phyloP scores from a whole-genome alignment of 768 basidiomycete species.

The Rhodosporidiobolus odoratus region DNA sequence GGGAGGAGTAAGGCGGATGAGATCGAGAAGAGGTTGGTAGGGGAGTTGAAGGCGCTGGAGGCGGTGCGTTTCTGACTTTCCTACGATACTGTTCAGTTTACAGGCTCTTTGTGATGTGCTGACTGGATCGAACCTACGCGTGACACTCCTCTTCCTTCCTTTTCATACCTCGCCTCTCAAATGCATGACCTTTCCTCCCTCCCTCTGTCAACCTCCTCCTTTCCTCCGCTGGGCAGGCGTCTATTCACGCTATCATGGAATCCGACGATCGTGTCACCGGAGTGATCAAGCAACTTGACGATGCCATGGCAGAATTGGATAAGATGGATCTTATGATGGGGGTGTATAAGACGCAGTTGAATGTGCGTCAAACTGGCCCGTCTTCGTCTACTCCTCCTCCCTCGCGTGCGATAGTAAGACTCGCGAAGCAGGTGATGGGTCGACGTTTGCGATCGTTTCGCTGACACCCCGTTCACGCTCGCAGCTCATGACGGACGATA shows the following conservation, averaged over 20 bases:
- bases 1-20: slow-evolving; percentile 72
- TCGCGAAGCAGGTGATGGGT: slow-evolving; percentile 51
- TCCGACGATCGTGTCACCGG: slow-evolving; percentile 82
- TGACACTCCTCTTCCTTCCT: too few relatives aligned
- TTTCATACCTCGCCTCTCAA: too few relatives aligned
- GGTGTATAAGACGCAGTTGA: slow-evolving; percentile 92
- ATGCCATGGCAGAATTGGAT: slow-evolving; percentile 80
- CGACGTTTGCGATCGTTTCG: neutral
- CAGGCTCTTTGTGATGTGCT: too few relatives aligned
- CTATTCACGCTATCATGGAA: slow-evolving; percentile 94
- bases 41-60: slow-evolving; percentile 87
- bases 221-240: slow-evolving; percentile 58
- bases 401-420: too few relatives aligned
- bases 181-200: neutral
- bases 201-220: neutral
- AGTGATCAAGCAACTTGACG: slow-evolving; percentile 82
- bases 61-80: slow-evolving; percentile 57
- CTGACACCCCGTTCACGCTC: slow-evolving; percentile 64
- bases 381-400: neutral
- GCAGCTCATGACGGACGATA: slow-evolving; percentile 91
- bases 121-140: too few relatives aligned
- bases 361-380: slow-evolving; percentile 55
- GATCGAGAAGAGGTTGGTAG: slow-evolving; percentile 79
- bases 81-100: neutral
- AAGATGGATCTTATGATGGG: slow-evolving; percentile 81